Percentiles rank a stretch among this genome's conserved stretches.
phyloP scores from a whole-genome alignment of 73 alveolate species.

The Symbiodinium pilosum region DNA sequence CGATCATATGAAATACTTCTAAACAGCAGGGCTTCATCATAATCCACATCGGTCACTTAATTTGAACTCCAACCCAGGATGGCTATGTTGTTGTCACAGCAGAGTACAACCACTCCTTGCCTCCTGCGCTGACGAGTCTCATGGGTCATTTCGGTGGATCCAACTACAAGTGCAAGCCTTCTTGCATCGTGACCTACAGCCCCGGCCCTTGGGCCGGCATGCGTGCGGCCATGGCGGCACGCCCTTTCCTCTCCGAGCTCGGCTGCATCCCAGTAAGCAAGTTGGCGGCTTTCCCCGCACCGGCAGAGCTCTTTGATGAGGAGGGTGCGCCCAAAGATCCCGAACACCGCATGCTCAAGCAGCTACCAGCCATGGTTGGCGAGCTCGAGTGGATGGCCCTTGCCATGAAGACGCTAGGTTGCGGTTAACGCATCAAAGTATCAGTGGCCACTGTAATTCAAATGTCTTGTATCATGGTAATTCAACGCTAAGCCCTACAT shows the following conservation, averaged over 20 bases:
- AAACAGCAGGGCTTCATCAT: too few relatives aligned
- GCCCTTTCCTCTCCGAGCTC: conserved; percentile 37
- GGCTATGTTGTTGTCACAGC: conserved; percentile 23
- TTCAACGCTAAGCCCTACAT: too few relatives aligned
- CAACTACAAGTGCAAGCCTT: conserved; percentile 36
- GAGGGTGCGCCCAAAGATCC: conserved; percentile 48
- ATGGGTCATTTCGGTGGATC: conserved; percentile 53
- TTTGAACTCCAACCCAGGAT: too few relatives aligned
- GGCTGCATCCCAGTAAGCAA: conserved; percentile 54
- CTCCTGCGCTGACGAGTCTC: conserved; percentile 32
- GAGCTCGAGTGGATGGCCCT: conserved; percentile 48
- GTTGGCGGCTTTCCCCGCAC: conserved; percentile 26
- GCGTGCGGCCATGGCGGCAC: conserved; percentile 49
- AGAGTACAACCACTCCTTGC: conserved; percentile 50
- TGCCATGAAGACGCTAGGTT: conserved; percentile 27
- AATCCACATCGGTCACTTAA: too few relatives aligned
- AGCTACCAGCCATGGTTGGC: conserved; percentile 33
- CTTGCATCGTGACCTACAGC: conserved; percentile 46
- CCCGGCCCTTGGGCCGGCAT: conserved; percentile 47
- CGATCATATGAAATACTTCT: too few relatives aligned
- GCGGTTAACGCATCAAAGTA: too few relatives aligned
- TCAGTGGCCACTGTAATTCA: too few relatives aligned
- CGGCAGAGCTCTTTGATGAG: conserved; percentile 2
- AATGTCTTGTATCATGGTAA: too few relatives aligned
- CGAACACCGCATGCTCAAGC: conserved; percentile 27